These are phyloP conservation scores for Thymus quinquecostatus DNA, from an alignment of 257 asterid genomes.

Conservation along the genomic window DNA sequence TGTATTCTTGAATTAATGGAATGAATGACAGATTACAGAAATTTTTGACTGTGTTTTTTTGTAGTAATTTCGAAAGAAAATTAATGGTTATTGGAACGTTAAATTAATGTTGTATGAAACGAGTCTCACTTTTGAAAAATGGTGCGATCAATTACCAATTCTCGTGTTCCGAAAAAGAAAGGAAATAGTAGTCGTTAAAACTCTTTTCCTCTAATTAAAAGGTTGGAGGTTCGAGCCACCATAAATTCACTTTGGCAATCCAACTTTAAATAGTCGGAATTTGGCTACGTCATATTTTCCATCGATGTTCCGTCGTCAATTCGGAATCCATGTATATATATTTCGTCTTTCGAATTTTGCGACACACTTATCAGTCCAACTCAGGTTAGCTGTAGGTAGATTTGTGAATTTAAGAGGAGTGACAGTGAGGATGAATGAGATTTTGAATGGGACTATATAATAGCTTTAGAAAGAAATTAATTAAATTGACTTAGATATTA, in stretches of 20 bases:
- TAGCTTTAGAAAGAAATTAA: background rate
- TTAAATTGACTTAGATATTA: no score
- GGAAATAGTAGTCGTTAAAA: background rate
- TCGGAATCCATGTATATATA: background rate
- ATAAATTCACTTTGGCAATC: no score
- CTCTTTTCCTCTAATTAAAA: background rate
- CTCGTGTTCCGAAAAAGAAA: background rate
- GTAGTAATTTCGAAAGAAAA: no score
- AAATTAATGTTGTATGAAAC: no score
- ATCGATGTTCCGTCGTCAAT: no score
- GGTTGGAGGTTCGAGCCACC: no score
- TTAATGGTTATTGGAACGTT: no score
- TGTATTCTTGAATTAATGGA: background rate
- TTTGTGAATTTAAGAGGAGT: background rate
- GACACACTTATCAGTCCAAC: background rate
- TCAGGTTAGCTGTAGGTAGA: background rate
- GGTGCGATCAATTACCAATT: background rate
- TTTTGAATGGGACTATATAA: background rate
- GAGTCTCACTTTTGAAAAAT: no score
- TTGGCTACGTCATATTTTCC: no score
- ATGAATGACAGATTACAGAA: slow-evolving; percentile 20
- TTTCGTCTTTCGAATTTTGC: background rate
- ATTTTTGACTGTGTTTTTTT: background rate
- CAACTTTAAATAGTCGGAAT: no score
- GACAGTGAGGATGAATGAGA: background rate